phyloP scores from a whole-genome alignment of 108 stramenopile species.

The Craspedostauros australis region DNA sequence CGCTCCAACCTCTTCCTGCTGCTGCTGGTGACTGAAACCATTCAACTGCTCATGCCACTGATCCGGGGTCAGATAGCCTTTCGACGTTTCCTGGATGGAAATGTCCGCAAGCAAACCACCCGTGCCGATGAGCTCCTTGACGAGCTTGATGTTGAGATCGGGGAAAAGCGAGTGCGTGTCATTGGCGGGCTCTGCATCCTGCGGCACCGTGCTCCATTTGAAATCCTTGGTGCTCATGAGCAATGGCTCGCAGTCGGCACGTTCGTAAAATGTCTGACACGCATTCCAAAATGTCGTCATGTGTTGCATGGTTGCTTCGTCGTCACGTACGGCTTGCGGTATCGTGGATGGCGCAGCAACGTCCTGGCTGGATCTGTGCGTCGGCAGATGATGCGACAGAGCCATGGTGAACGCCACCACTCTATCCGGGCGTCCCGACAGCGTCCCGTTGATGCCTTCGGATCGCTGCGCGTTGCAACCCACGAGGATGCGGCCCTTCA shows the following conservation, averaged over 20 bases:
- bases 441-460: conserved; percentile 84
- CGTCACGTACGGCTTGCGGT: too few relatives aligned
- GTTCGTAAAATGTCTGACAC: conserved; percentile 36
- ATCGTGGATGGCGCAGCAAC: too few relatives aligned
- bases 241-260: conserved; percentile 26
- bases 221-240: conserved; percentile 47
- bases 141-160: conserved; percentile 75
- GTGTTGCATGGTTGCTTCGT: too few relatives aligned
- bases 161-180: conserved; percentile 38
- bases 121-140: conserved; percentile 75
- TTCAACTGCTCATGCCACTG: conserved; percentile 57
- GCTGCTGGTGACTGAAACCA: conserved; percentile 13
- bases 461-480: conserved; percentile 47
- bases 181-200: not conserved
- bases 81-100: conserved; percentile 48
- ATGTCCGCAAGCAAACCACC: conserved; percentile 61
- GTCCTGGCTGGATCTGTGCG: not conserved
- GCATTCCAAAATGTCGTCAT: conserved; percentile 47
- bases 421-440: conserved; percentile 46
- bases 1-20: conserved; percentile 2
- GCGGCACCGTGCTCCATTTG: conserved; percentile 75
- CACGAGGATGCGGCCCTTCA: conserved; percentile 67
- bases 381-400: conserved; percentile 17
- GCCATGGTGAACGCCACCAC: conserved; percentile 42
- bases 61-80: conserved; percentile 68